These are phyloP conservation scores for Lichina pygmaea DNA, from an alignment of 495 filamentous ascomycete genomes.

Conservation along the genomic window DNA sequence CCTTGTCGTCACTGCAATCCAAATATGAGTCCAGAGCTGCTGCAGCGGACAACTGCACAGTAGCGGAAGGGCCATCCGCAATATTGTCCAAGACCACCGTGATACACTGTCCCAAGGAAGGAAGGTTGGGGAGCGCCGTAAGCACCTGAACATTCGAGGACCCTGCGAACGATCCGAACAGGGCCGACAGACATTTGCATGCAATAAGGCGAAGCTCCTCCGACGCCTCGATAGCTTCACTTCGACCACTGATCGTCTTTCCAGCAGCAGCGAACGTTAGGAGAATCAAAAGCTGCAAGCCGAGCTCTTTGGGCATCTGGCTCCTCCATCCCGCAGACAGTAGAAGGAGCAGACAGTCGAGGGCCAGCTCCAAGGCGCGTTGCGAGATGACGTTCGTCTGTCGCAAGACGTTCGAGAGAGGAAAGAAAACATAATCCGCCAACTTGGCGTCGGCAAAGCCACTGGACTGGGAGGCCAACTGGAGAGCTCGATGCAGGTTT, in stretches of 20 bases:
- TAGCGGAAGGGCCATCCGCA: slow-evolving; percentile 25
- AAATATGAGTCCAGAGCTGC: slow-evolving; percentile 34
- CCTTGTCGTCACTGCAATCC: slow-evolving; percentile 32
- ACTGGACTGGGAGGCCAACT: slow-evolving; percentile 20
- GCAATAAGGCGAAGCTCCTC: slow-evolving; percentile 42
- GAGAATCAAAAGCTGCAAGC: slow-evolving; percentile 63
- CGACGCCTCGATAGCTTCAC: slow-evolving; percentile 9
- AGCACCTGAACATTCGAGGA: slow-evolving; percentile 14
- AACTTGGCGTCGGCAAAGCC: slow-evolving; percentile 47
- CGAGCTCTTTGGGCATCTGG: slow-evolving; percentile 36
- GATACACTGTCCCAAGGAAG: slow-evolving; percentile 62
- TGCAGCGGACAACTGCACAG: slow-evolving; percentile 39
- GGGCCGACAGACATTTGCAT: slow-evolving; percentile 25
- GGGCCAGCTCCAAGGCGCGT: slow-evolving; percentile 41
- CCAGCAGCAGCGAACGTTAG: slow-evolving; percentile 58
- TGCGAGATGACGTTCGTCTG: slow-evolving; percentile 43
- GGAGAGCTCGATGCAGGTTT: slow-evolving; percentile 23
- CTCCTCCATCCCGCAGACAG: slow-evolving; percentile 53
- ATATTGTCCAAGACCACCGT: slow-evolving; percentile 52
- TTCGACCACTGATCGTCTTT: slow-evolving; percentile 12
- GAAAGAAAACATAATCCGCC: slow-evolving; percentile 88
- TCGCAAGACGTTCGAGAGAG: slow-evolving; percentile 65
- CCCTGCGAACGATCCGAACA: slow-evolving; percentile 7
- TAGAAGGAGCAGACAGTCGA: slow-evolving; percentile 45
- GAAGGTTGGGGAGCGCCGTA: slow-evolving; percentile 32